Evolutionary conservation across 2,329 filamentous ascomycete genomes (phyloP).

Genomic region (Fusarium lateritium): DNA sequence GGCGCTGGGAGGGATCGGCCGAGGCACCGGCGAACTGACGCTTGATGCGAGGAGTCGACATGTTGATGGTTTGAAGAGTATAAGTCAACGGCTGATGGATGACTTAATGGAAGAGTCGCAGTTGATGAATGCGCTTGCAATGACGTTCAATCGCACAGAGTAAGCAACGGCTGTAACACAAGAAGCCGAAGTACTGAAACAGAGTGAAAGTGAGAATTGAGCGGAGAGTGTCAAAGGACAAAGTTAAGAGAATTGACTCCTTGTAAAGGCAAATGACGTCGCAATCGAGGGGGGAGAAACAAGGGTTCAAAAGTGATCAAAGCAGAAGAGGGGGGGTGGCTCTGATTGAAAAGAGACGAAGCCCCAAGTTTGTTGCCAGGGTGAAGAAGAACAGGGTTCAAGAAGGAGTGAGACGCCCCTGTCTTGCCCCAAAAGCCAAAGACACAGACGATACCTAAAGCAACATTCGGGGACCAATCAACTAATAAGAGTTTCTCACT

Average conservation of each 20-base stretch:
- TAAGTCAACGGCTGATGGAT: not conserved
- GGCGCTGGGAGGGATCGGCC: conserved; percentile 70
- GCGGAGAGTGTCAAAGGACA: conserved; percentile 39
- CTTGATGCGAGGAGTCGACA: conserved; percentile 71
- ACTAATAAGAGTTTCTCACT: conserved; percentile 25
- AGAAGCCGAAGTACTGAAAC: conserved; percentile 9
- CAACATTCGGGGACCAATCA: conserved; percentile 10
- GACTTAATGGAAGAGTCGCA: conserved; percentile 1
- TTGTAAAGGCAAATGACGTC: conserved; percentile 35
- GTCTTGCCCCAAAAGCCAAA: conserved; percentile 16
- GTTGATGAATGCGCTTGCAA: conserved; percentile 9
- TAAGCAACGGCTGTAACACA: conserved; percentile 11
- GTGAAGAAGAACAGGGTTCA: conserved; percentile 23
- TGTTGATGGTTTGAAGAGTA: conserved; percentile 47
- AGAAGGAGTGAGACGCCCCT: conserved; percentile 23
- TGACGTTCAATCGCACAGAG: conserved; percentile 17
- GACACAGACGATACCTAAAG: conserved; percentile 19
- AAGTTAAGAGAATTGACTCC: conserved; percentile 2
- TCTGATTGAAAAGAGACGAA: conserved; percentile 22
- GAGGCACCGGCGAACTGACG: conserved; percentile 73
- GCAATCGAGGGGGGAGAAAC: conserved; percentile 19
- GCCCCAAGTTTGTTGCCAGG: conserved; percentile 35
- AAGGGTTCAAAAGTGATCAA: conserved; percentile 38
- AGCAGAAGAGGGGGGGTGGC: conserved; percentile 21
- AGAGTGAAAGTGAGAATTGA: conserved; percentile 14